Base-by-base conservation (phyloP, 2,329 filamentous ascomycete genomes). In the Phaeophleospora eucalypticola region DNA sequence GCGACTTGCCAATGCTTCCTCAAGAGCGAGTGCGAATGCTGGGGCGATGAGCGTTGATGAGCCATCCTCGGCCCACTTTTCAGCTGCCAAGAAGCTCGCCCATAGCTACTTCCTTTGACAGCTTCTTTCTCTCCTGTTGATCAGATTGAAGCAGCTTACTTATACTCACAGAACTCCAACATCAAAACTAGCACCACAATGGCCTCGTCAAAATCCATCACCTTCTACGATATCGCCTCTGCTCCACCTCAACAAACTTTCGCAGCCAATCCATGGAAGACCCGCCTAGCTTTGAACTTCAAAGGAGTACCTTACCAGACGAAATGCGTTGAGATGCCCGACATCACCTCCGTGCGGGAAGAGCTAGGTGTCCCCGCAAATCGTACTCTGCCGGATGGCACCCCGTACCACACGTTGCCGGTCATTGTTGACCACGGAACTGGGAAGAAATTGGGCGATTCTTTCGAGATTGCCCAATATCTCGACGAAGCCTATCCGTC, bases 391-490 rank as follows among this genome's bases (percentile, higher is more conserved):
- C 70, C 69, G 51, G 75, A 84, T 54, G 80, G 80, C 35, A 68
- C 65, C 27, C 77, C 81, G 56, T 84, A 73, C 66, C 72, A 72
- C 64, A 86, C 82, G 2, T 71, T 85, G 0, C 82, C 82, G 1
- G 70, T 83, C 35, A 61, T 84, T 17, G 56, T 67, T 1, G 77
- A 83, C 41, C 60, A 68, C 0, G 45, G 57, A 15, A 75, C 71
- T 0, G 58, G 57, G 4, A 48, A 63, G 0, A 41, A 69, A 0
- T 45, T 84, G 2, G 82, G 82, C 4, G 82, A 86, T 65, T 80
- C 80, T 2, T 82, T 83, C 58, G 82, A 84, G 43, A 85, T 85
- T 49, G 82, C 82, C 4, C 64, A 75, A 19, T 78, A 83, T 56
- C 69, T 85, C 2, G 73, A 84, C 18, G 64, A 71, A 1, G 69